Conservation (phyloP, 176 grass and related monocot genomes). For the Ensete ventricosum region DNA sequence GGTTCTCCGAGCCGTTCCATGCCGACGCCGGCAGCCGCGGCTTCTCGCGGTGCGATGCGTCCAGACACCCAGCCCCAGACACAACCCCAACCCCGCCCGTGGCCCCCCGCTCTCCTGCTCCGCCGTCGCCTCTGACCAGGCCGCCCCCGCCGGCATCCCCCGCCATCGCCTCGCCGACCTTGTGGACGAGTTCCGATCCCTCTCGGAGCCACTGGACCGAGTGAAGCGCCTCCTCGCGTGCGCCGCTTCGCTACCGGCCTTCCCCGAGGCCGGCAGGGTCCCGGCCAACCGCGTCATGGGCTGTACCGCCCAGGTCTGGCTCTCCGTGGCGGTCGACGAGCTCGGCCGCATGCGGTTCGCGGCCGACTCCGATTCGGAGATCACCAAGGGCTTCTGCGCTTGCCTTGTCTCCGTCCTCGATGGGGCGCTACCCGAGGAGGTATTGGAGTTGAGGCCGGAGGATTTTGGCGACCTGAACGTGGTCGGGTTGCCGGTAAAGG, state of each 20-base stretch:
- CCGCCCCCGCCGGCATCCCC: not conserved
- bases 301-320: conserved; percentile 69
- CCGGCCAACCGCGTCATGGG: conserved; percentile 79
- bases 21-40: not conserved
- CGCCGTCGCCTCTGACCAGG: conserved; percentile 20
- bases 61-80: conserved; percentile 6
- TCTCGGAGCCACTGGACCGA: conserved; percentile 44
- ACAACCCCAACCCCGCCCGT: conserved; percentile 5
- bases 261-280: conserved; percentile 39
- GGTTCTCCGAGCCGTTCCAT: not conserved
- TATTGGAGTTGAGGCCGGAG: conserved; percentile 46
- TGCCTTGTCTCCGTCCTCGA: conserved; percentile 66
- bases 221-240: conserved; percentile 51
- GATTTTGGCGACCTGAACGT: conserved; percentile 54
- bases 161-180: conserved; percentile 37
- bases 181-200: conserved; percentile 52
- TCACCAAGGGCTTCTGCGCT: conserved; percentile 77
- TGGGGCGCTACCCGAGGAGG: conserved; percentile 57
- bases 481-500: conserved; percentile 25
- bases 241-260: conserved; percentile 51
- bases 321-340: conserved; percentile 14
- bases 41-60: conserved; percentile 33
- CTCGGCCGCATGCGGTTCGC: conserved; percentile 62
- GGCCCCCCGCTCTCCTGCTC: conserved; percentile 13
- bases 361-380: conserved; percentile 89